Base-by-base conservation (phyloP, 1,139 yeast species). In the Saccharomyces hybrid region DNA sequence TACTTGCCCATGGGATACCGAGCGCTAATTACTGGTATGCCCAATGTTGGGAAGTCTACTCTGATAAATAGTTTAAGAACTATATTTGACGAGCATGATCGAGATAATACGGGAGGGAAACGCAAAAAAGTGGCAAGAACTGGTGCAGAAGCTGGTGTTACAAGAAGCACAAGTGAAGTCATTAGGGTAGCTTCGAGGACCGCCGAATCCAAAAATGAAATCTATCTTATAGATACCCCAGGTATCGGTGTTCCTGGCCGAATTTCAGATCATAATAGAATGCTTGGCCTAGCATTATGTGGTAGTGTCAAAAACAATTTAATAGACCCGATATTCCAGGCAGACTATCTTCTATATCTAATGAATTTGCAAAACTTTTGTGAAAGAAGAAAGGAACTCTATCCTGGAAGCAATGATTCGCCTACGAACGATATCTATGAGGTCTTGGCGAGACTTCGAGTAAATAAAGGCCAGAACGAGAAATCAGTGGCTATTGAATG, bases 31-130 rank as follows among this genome's bases (percentile, higher is more conserved):
- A 83, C 87, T 9, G 99, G 99, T 0, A 88, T 93, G 95, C 99
- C 99, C 0, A 93, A 93, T 68, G 96, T 90, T n/a, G 99, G 99
- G 0, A 93, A 93, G 69, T 88, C 96, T n/a, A 86, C 96, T 0
- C 72, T 93, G 55, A 85, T 91, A 11, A 93, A 93, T 66, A 78
- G 86, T 0, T 72, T 93, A 52, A 73, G 97, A 55, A 75, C 75
- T 25, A 79, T 79, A 1, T 59, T 80, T 16, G 46, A 55, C 46
- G 51, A 53, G 4, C 55, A 59, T 5, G 56, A 56, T 6, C 47
- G 32, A 32, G 47, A 34, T n/a, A 48, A 11, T 34, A 14, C 48
- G 28, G 53, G 55, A 25, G 57, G 73, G 5, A 23, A 23, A 23
- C 41, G 5, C 47, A 76, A 76, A 57, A 86, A 86, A 64, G 98